A percentile compares a stretch with the other conserved stretches of the same genome.
Evolutionary conservation across 768 basidiomycete genomes (phyloP).

Genomic region (Sutorius australiensis): DNA sequence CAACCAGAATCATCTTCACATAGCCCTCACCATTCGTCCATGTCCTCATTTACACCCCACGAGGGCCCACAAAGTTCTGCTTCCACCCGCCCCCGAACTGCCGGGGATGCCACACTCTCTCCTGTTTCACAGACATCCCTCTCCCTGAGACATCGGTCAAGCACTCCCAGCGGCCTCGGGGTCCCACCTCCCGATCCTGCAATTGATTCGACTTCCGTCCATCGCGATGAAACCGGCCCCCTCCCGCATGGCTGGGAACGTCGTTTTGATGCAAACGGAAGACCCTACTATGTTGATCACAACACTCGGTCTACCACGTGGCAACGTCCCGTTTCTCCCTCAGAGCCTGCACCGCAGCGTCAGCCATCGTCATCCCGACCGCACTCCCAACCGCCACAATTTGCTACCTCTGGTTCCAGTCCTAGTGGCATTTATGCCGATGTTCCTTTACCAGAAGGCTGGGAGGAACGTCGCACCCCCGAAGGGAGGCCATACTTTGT

Average conservation of each 20-base stretch:
- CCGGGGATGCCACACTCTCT: conserved; percentile 13
- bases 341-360: conserved; percentile 22
- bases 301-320: conserved; percentile 78
- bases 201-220: conserved; percentile 17
- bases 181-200: not conserved
- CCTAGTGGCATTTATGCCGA: conserved; percentile 43
- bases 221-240: conserved; percentile 57
- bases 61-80: conserved; percentile 9
- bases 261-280: conserved; percentile 58
- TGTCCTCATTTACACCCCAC: conserved; percentile 16
- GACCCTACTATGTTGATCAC: conserved; percentile 88
- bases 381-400: conserved; percentile 23
- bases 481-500: conserved; percentile 77
- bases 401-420: conserved; percentile 29
- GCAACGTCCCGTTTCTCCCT: conserved; percentile 46
- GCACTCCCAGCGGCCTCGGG: conserved; percentile 6
- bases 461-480: conserved; percentile 90
- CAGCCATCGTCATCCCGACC: conserved; percentile 11
- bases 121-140: conserved; percentile 9
- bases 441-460: conserved; percentile 78
- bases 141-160: conserved; percentile 13
- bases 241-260: conserved; percentile 84
- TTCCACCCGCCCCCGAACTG: conserved; percentile 12
- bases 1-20: conserved; percentile 19
- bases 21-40: conserved; percentile 13